Evolutionary conservation across 2,329 filamentous ascomycete genomes (phyloP).

Genomic region (Thelonectria blattea): DNA sequence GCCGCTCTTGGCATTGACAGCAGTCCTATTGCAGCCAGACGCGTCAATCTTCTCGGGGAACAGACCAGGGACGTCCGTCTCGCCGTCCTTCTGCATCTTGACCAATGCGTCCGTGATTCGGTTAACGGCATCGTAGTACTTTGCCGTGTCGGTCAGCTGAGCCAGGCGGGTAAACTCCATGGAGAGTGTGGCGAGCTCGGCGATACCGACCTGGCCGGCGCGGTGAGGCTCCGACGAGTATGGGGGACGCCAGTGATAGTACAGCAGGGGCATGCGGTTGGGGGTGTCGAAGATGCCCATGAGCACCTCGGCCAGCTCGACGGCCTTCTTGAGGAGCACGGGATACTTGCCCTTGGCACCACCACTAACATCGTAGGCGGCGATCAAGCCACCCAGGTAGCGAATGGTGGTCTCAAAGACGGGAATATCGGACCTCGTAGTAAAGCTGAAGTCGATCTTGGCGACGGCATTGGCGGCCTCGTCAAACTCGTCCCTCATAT

Average conservation of each 20-base stretch:
- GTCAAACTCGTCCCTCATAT: constrained; percentile 77
- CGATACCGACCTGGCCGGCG: constrained; percentile 64
- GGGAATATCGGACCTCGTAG: constrained; percentile 72
- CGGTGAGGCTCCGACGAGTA: constrained; percentile 68
- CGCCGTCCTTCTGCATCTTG: constrained; percentile 69
- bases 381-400: constrained; percentile 84
- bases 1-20: constrained; percentile 38
- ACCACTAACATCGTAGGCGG: constrained; percentile 85
- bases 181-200: constrained; percentile 80
- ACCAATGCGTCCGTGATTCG: constrained; percentile 83
- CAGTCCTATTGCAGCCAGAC: constrained; percentile 74
- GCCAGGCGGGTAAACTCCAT: constrained; percentile 90
- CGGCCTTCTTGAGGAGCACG: constrained; percentile 76
- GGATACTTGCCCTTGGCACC: constrained; percentile 61
- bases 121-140: constrained; percentile 89
- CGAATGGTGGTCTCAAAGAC: constrained; percentile 92
- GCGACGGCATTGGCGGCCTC: constrained; percentile 73
- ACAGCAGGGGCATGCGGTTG: constrained; percentile 87
- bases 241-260: constrained; percentile 77
- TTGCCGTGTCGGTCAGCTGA: constrained; percentile 79
- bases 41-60: constrained; percentile 82
- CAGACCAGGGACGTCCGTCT: constrained; percentile 74
- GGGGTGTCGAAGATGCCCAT: constrained; percentile 89
- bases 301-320: constrained; percentile 79
- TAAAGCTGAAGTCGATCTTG: constrained; percentile 83